Conservation (phyloP, 2,329 filamentous ascomycete genomes). For the Exophiala xenobiotica region DNA sequence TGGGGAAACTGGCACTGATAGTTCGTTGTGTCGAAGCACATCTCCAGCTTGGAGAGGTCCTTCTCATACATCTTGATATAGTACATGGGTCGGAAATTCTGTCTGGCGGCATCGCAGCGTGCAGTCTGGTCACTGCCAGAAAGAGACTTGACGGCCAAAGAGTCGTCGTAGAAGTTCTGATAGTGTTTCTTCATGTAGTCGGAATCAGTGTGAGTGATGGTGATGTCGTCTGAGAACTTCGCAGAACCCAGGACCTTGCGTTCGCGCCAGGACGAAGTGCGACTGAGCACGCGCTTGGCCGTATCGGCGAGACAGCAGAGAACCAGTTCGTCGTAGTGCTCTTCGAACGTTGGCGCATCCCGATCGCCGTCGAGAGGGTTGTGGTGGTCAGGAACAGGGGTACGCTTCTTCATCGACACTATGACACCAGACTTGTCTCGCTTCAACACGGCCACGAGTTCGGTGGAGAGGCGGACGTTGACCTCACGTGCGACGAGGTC, state of each 20-base stretch:
- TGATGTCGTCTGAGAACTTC: conserved; percentile 63
- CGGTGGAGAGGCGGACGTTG: conserved; percentile 56
- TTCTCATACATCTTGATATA: conserved; percentile 57
- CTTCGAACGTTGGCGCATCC: conserved; percentile 40
- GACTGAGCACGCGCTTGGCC: conserved; percentile 53
- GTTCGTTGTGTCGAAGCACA: conserved; percentile 72
- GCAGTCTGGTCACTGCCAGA: conserved; percentile 18
- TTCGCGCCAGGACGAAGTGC: conserved; percentile 59
- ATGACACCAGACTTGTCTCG: conserved; percentile 52
- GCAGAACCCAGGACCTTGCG: conserved; percentile 68
- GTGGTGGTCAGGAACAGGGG: conserved; percentile 24
- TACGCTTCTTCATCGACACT: conserved; percentile 38
- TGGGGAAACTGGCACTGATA: conserved; percentile 68
- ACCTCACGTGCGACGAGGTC: conserved; percentile 55
- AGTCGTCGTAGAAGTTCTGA: conserved; percentile 28
- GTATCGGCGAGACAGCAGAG: conserved; percentile 58
- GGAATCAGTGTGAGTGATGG: conserved; percentile 59
- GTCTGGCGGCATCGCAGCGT: conserved; percentile 34
- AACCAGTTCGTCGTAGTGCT: conserved; percentile 59
- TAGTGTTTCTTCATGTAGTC: conserved; percentile 54
- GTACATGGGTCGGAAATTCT: conserved; percentile 59
- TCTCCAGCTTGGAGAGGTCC: conserved; percentile 57
- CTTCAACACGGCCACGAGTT: conserved; percentile 51
- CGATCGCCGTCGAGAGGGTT: conserved; percentile 24
- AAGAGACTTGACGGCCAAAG: conserved; percentile 34